These are phyloP conservation scores for Flaveria linearis DNA, from an alignment of 129 eudicot species.

Conservation along the genomic window DNA sequence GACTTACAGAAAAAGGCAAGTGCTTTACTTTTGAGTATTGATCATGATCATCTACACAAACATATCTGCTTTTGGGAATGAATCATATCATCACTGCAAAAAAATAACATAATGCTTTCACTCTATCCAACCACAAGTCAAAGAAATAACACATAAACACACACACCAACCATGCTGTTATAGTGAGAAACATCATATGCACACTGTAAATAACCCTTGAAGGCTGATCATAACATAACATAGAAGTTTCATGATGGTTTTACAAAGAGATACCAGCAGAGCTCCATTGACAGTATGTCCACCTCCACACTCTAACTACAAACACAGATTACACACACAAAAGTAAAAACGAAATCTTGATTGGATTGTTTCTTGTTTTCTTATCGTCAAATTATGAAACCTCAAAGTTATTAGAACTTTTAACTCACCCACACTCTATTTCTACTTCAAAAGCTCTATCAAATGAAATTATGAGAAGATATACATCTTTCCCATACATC, in stretches of 20 bases:
- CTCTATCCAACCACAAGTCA: conserved; percentile 25
- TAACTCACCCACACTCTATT: too few species aligned
- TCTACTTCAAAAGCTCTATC: too few species aligned
- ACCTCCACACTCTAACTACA: conserved; percentile 58
- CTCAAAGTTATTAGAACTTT: not conserved
- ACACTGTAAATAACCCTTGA: not conserved
- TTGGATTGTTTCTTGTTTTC: not conserved
- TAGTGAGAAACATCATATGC: not conserved
- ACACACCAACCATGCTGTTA: conserved; percentile 10
- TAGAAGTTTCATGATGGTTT: conserved; percentile 53
- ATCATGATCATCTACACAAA: conserved; percentile 32
- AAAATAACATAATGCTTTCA: conserved; percentile 28
- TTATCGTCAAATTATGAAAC: conserved; percentile 15
- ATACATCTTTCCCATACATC: too few species aligned
- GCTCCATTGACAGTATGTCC: conserved; percentile 97
- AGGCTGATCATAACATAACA: not conserved
- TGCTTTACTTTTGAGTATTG: conserved; percentile 35
- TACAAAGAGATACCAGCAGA: conserved; percentile 86
- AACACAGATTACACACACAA: not conserved
- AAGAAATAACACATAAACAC: not conserved
- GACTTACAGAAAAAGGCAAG: conserved; percentile 36
- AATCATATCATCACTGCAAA: conserved; percentile 35
- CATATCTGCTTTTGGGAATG: conserved; percentile 35
- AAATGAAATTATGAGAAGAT: too few species aligned
- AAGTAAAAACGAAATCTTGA: conserved; percentile 2